Conservation (phyloP, 2,329 filamentous ascomycete species). For the Xylariaceae sp. region DNA sequence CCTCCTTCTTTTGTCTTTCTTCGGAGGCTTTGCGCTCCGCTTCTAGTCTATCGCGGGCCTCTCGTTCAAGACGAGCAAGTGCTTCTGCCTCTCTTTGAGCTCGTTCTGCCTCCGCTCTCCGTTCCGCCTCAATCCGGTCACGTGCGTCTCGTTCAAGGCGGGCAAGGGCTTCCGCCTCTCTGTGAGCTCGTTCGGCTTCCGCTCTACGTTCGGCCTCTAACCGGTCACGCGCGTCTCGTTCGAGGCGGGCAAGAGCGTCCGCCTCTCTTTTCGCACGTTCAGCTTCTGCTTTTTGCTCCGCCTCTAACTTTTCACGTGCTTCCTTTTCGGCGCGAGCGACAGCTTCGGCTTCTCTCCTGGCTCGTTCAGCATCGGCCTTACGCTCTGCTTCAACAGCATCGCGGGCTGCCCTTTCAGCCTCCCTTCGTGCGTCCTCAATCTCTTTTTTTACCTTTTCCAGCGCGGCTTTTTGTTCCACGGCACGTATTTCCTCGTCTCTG, state of each 20-base stretch:
- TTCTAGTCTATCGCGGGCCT: constrained; percentile 33
- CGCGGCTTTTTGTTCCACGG: constrained; percentile 34
- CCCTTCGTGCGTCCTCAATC: constrained; percentile 42
- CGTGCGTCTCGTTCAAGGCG: constrained; percentile 34
- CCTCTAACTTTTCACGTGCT: constrained; percentile 31
- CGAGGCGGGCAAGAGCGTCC: constrained; percentile 31
- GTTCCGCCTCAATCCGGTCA: constrained; percentile 27
- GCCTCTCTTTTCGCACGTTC: constrained; percentile 28
- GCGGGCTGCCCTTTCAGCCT: constrained; percentile 41
- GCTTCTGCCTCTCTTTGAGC: constrained; percentile 23
- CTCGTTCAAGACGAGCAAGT: constrained; percentile 32
- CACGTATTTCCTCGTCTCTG: constrained; percentile 31
- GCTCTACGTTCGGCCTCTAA: constrained; percentile 31
- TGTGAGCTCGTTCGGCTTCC: constrained; percentile 35
- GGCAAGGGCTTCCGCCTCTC: constrained; percentile 27
- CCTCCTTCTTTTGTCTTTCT: constrained; percentile 39
- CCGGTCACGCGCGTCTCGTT: constrained; percentile 33
- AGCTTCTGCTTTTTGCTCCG: constrained; percentile 36
- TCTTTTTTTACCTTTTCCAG: constrained; percentile 42
- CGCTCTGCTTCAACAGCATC: constrained; percentile 35
- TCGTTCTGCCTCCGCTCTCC: constrained; percentile 38
- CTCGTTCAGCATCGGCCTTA: constrained; percentile 38
- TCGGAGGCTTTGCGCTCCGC: constrained; percentile 38
- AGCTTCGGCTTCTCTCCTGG: constrained; percentile 24
- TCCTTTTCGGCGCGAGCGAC: constrained; percentile 33